Base-by-base conservation (phyloP, 306 rosid species). In the Alnus glutinosa region DNA sequence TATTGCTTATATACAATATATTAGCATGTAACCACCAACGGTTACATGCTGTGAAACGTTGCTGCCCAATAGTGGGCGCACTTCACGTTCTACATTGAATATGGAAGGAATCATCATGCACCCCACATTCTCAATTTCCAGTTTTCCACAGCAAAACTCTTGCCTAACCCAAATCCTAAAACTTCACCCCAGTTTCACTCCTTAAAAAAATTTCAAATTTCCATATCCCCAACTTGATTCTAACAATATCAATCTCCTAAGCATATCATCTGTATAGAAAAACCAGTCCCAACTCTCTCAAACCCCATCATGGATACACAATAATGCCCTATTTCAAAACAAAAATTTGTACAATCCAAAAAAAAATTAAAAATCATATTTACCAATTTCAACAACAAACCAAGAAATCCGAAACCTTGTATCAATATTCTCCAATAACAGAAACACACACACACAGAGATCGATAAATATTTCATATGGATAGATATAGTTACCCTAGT, bases 401-500 rank as follows among this genome's bases (percentile, higher is more conserved):
- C 30, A 61, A 32, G 18, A 63, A 34, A 64, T 32, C 7, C 5
- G 4, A 16, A 64, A 15, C n/a, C 42, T 7, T n/a, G 19, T 1
- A 54, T 30, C 32, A 34, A 39, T 77, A 13, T 68, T 34, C 1
- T 30, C 49, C 34, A 19, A 14, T 61, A 48, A 75, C 14, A 30
- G 37, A 46, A 23, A 12, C 55, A 15, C 6, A 34, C 10, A 32
- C 49, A 5, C 32, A 68, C 2, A 50, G 52, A 13, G 36, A 66
- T 30, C 58, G 32, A 19, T 1, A 46, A 16, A 42, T 32, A 37
- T 42, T 42, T 42, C 34, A 49, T 44, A 42, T 10, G n/a, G 68
- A 34, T 50, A 47, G 36, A 62, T 8, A 14, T 18, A 19, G 77
- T 68, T 78, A 93, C 98, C 89, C 75, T 80, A 68, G 82, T 89